Evolutionary conservation across 441 rosid species (phyloP).

Genomic region (Pelargonium exstipulatum): DNA sequence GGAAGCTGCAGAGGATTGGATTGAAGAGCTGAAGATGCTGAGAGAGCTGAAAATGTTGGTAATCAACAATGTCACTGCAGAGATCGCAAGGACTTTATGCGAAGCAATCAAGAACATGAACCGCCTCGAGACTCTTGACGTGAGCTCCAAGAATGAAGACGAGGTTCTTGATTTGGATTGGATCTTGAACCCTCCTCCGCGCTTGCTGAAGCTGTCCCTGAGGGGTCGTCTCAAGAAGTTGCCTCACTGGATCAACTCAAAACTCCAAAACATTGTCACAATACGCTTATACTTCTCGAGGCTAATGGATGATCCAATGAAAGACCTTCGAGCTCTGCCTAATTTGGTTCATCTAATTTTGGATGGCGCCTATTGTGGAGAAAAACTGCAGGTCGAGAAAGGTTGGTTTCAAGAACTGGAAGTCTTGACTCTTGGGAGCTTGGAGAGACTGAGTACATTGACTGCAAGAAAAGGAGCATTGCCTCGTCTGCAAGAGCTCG

Average conservation of each 20-base stretch:
- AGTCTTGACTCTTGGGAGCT: neutral
- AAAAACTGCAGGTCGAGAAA: neutral
- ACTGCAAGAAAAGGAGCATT: neutral
- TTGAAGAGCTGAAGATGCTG: constrained; percentile 4
- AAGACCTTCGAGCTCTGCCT: constrained; percentile 7
- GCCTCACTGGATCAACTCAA: constrained; percentile 1
- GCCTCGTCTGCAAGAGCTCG: constrained; percentile 1
- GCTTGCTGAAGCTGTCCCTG: constrained; percentile 6
- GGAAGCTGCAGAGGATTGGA: neutral
- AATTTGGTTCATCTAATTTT: neutral
- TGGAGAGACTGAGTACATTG: neutral
- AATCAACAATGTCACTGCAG: constrained; percentile 2
- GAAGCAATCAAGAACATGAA: neutral
- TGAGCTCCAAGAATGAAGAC: constrained; percentile 1
- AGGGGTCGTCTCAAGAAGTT: constrained; percentile 4
- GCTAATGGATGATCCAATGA: neutral
- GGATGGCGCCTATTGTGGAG: neutral
- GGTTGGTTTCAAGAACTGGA: constrained; percentile 10
- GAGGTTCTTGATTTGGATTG: constrained; percentile 10
- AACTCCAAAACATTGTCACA: constrained; percentile 2
- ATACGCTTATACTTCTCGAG: neutral
- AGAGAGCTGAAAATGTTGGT: constrained; percentile 12
- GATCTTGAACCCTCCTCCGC: constrained; percentile 8
- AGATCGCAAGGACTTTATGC: constrained; percentile 6
- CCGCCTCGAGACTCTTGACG: neutral